phyloP scores from a whole-genome alignment of 1,284 basidiomycete genomes.

The Cutaneotrichosporon daszewskae region DNA sequence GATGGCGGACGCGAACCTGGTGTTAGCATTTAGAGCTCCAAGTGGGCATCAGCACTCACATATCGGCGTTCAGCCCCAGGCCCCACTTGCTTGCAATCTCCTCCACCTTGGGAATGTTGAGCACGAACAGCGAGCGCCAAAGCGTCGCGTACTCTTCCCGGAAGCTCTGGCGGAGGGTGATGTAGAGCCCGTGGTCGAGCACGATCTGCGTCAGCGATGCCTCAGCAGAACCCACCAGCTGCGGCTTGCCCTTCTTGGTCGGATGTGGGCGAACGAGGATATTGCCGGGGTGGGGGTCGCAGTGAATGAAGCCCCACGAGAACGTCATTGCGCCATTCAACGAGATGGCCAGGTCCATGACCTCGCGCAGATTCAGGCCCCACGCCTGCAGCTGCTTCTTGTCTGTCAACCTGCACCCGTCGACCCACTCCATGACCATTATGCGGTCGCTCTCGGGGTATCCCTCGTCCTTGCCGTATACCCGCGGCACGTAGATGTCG shows the following conservation, averaged over 20 bases:
- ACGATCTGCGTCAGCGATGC: conserved; percentile 47
- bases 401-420: conserved; percentile 65
- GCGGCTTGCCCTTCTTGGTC: conserved; percentile 55
- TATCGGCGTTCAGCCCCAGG: conserved; percentile 63
- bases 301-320: conserved; percentile 76
- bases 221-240: conserved; percentile 56
- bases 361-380: conserved; percentile 52
- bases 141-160: conserved; percentile 66
- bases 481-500: conserved; percentile 70
- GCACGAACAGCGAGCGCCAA: conserved; percentile 70
- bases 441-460: conserved; percentile 58
- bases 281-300: conserved; percentile 65
- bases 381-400: conserved; percentile 47
- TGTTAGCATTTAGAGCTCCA: no score
- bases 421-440: conserved; percentile 78
- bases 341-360: conserved; percentile 50
- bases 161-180: conserved; percentile 60
- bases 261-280: conserved; percentile 74
- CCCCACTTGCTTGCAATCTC: conserved; percentile 67
- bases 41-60: conserved; percentile 52
- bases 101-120: conserved; percentile 62
- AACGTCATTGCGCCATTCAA: conserved; percentile 83
- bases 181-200: conserved; percentile 83
- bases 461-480: conserved; percentile 63
- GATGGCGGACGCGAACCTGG: conserved; percentile 46